Evolutionary conservation across 192 early-diverging fungal genomes (phyloP).

Genomic region (Mortierella claussenii): DNA sequence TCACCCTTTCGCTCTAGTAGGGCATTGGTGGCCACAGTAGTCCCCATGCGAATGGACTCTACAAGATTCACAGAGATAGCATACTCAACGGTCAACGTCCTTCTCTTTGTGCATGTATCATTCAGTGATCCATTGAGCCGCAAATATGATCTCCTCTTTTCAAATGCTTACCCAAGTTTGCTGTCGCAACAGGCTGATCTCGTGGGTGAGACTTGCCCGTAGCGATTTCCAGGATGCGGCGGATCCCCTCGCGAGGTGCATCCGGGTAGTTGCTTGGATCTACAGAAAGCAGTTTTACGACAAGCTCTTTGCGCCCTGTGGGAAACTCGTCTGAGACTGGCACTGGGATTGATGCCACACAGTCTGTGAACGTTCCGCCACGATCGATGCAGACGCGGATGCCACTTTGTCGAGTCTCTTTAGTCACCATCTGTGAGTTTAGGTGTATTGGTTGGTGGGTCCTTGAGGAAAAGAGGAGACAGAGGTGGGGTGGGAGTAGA

Average conservation of each 20-base stretch:
- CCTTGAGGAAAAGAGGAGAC: too few relatives aligned
- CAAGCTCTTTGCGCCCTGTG: conserved; percentile 67
- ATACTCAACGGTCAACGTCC: too few relatives aligned
- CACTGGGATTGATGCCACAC: conserved; percentile 79
- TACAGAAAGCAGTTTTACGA: conserved; percentile 91
- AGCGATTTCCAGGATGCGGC: conserved; percentile 84
- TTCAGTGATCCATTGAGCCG: neutral
- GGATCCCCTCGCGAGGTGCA: conserved; percentile 95
- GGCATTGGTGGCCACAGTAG: conserved; percentile 97
- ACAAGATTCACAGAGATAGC: neutral
- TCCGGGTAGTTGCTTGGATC: conserved; percentile 92
- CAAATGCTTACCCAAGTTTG: conserved; percentile 73
- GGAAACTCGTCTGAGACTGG: conserved; percentile 57
- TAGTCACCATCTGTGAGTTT: conserved; percentile 3
- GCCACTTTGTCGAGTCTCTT: conserved; percentile 15
- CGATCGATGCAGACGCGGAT: conserved; percentile 86
- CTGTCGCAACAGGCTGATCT: conserved; percentile 75
- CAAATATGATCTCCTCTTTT: too few relatives aligned
- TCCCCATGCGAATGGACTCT: conserved; percentile 93
- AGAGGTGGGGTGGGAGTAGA: too few relatives aligned
- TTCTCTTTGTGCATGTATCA: neutral
- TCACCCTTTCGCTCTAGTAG: conserved; percentile 90
- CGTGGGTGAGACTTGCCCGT: conserved; percentile 78
- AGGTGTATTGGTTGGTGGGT: too few relatives aligned
- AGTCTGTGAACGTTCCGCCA: conserved; percentile 98